Percentiles rank a stretch among this genome's conserved stretches.
Evolutionary conservation across 2,329 filamentous ascomycete genomes (phyloP).

Genomic region (Xylariales sp.): DNA sequence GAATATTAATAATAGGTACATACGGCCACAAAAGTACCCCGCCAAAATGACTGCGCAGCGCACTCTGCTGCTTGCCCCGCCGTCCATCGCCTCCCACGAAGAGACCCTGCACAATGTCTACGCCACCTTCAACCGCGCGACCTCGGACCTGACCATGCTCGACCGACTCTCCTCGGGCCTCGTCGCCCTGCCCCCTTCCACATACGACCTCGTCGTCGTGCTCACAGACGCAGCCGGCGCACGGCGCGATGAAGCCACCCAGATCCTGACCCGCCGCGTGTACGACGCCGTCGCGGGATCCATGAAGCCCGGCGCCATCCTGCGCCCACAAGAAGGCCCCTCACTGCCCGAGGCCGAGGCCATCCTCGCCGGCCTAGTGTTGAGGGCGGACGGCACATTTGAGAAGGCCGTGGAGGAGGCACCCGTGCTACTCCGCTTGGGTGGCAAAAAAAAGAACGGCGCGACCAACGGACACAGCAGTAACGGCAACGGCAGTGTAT

Average conservation of each 20-base stretch:
- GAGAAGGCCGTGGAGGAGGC: conserved; percentile 77
- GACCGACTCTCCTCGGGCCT: conserved; percentile 88
- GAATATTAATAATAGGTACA: not conserved
- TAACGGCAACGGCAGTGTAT: conserved; percentile 50
- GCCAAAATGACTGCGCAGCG: conserved; percentile 52
- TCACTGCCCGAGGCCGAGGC: conserved; percentile 72
- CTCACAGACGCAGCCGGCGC: conserved; percentile 81
- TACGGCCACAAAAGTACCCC: conserved; percentile 22
- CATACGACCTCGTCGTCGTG: conserved; percentile 87
- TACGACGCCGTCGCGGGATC: conserved; percentile 76
- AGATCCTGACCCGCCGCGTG: conserved; percentile 73
- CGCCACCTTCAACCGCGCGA: conserved; percentile 76
- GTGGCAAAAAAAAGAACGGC: conserved; percentile 63
- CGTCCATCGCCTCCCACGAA: conserved; percentile 87
- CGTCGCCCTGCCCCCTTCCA: conserved; percentile 77
- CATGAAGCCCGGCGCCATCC: conserved; percentile 74
- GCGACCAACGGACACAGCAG: conserved; percentile 52
- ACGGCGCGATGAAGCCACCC: conserved; percentile 69
- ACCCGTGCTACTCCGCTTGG: conserved; percentile 69
- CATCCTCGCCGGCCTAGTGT: conserved; percentile 82
- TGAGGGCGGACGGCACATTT: conserved; percentile 70
- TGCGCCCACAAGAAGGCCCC: conserved; percentile 75
- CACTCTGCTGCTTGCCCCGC: conserved; percentile 88
- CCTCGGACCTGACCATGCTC: conserved; percentile 96
- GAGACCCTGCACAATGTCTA: conserved; percentile 79